Conservation (phyloP, 2,329 filamentous ascomycete genomes). For the Fusarium protoensiforme region DNA sequence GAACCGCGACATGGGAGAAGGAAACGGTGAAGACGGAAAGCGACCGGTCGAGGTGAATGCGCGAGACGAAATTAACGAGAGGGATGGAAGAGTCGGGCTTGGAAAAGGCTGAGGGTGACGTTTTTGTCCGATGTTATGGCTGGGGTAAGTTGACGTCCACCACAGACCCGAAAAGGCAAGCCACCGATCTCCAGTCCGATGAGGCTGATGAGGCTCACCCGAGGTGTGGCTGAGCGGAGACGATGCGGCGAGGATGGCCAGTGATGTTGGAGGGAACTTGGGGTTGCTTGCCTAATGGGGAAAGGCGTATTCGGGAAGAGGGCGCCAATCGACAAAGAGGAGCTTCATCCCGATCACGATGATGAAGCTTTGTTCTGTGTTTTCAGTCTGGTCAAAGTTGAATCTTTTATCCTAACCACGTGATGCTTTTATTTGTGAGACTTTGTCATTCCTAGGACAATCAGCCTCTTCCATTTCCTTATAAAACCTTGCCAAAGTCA, state of each 20-base stretch:
- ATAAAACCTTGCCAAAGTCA: background rate
- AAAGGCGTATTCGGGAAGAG: slow-evolving; percentile 20
- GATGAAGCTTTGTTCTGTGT: background rate
- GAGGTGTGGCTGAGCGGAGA: slow-evolving; percentile 37
- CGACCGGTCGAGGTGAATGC: background rate
- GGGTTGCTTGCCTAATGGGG: background rate
- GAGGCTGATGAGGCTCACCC: slow-evolving; percentile 41
- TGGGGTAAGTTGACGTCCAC: slow-evolving; percentile 24
- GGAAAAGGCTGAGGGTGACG: slow-evolving; percentile 5
- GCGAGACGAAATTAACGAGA: background rate
- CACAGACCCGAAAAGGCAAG: slow-evolving; percentile 22
- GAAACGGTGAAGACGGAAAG: background rate
- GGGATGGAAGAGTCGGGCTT: background rate
- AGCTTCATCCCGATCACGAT: slow-evolving; percentile 14
- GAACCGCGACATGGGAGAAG: slow-evolving; percentile 39
- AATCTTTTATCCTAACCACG: slow-evolving; percentile 8
- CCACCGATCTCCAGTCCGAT: slow-evolving; percentile 34
- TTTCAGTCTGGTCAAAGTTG: background rate
- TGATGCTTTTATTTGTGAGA: background rate
- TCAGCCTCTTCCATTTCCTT: too few species aligned
- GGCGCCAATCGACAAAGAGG: slow-evolving; percentile 11
- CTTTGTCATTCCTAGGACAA: background rate
- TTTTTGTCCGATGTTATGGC: slow-evolving; percentile 22
- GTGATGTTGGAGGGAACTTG: slow-evolving; percentile 1
- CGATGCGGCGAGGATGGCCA: slow-evolving; percentile 6